Conservation (phyloP, 2,329 filamentous ascomycete species). For the Hirsutella rhossiliensis region DNA sequence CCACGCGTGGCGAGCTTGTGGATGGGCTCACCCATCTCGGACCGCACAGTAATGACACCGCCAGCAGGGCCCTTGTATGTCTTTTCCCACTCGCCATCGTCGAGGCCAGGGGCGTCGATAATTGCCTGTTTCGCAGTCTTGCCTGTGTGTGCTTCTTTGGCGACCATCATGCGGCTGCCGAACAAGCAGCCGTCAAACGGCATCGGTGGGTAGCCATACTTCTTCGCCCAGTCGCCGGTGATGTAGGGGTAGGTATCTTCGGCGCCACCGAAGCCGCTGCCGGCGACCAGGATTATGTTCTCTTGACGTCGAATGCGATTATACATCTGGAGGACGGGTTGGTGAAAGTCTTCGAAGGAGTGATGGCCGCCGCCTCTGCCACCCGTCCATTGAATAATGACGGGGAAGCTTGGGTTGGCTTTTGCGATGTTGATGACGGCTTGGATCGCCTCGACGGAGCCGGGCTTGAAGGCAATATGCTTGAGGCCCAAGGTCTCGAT, state of each 20-base stretch:
- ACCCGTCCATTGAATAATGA: conserved; percentile 90
- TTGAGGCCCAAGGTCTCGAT: conserved; percentile 87
- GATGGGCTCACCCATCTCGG: conserved; percentile 98
- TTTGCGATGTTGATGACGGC: conserved; percentile 85
- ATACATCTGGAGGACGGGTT: conserved; percentile 86
- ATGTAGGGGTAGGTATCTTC: conserved; percentile 90
- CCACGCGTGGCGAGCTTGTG: conserved; percentile 96
- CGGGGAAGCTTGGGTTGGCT: conserved; percentile 87
- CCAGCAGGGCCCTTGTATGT: conserved; percentile 86
- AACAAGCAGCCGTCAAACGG: conserved; percentile 88
- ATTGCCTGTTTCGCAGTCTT: conserved; percentile 83
- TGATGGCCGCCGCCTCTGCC: conserved; percentile 90
- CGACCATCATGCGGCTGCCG: conserved; percentile 88
- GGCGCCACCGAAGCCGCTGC: conserved; percentile 81
- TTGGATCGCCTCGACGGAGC: conserved; percentile 79
- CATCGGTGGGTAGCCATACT: conserved; percentile 83
- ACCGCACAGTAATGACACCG: conserved; percentile 90
- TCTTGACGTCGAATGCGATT: conserved; percentile 71
- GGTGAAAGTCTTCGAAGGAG: conserved; percentile 91
- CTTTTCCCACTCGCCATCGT: conserved; percentile 78
- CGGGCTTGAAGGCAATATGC: conserved; percentile 91
- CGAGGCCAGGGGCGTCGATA: conserved; percentile 70
- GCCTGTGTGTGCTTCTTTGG: conserved; percentile 84
- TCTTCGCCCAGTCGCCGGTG: conserved; percentile 77
- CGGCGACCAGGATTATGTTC: conserved; percentile 82